phyloP scores from a whole-genome alignment of 768 basidiomycete genomes.

The Dentipellis sp. region DNA sequence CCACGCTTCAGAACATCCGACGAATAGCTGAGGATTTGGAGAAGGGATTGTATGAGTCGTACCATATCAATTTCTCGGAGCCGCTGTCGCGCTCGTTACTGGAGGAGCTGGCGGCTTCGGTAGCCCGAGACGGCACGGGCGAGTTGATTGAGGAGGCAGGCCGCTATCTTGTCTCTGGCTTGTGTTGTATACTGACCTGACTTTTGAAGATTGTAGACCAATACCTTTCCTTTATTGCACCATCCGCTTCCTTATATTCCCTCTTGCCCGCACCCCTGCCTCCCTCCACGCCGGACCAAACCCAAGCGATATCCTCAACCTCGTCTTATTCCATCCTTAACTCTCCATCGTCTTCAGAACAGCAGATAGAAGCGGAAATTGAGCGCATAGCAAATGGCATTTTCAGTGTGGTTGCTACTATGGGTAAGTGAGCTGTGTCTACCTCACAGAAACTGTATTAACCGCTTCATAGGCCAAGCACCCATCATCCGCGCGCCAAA shows the following conservation, averaged over 20 bases:
- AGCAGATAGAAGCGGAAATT: slow-evolving; percentile 87
- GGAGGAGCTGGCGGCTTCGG: slow-evolving; percentile 87
- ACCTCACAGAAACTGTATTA: neutral
- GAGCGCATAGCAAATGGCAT: slow-evolving; percentile 86
- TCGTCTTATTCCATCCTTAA: slow-evolving; percentile 85
- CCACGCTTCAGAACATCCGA: slow-evolving; percentile 76
- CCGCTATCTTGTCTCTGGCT: slow-evolving; percentile 1
- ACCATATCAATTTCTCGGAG: slow-evolving; percentile 92
- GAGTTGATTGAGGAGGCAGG: slow-evolving; percentile 73
- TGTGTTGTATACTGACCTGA: neutral
- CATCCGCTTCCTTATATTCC: slow-evolving; percentile 89
- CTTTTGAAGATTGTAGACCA: slow-evolving; percentile 78
- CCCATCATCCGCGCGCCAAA: slow-evolving; percentile 92
- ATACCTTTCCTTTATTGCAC: slow-evolving; percentile 92
- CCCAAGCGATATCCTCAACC: slow-evolving; percentile 24
- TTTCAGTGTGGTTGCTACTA: slow-evolving; percentile 84
- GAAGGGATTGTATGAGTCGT: slow-evolving; percentile 84
- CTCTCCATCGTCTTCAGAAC: slow-evolving; percentile 82
- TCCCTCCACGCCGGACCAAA: slow-evolving; percentile 25
- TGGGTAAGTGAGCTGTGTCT: slow-evolving; percentile 40
- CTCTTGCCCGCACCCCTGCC: slow-evolving; percentile 51
- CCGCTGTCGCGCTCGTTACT: slow-evolving; percentile 80
- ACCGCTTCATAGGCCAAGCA: slow-evolving; percentile 56
- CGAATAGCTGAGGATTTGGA: slow-evolving; percentile 92
- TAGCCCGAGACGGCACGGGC: slow-evolving; percentile 75